Base-by-base conservation (phyloP, 2,329 filamentous ascomycete species). In the Paramyrothecium roridum region DNA sequence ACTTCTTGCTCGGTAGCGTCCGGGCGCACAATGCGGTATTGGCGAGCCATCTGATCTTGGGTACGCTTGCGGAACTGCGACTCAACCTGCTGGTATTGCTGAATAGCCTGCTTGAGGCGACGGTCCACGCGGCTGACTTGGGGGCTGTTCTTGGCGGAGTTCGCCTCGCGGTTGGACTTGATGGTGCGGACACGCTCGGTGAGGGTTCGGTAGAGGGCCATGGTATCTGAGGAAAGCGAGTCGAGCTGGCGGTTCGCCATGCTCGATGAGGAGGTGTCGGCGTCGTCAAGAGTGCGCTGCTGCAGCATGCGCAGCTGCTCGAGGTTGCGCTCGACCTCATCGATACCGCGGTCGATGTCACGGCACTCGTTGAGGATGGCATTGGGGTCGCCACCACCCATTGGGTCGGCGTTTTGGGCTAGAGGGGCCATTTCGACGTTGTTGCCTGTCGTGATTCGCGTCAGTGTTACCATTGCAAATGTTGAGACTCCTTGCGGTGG, bases 1-100 rank as follows among this genome's bases (percentile, higher is more conserved):
- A 97, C 85, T 71, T 98, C 92, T 47, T 81, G 78, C 53, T 95
- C 90, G 26, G 84, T 83, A 3, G 91, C 91, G 56, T 96, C 87
- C 21, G 92, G 90, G 60, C 86, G 84, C 54, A 95, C 93, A 69
- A 98, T 97, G 56, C 89, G 84, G 75, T 96, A 96, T 71, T 97
- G 92, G 54, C 95, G 85, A 61, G 87, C 89, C 76, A 96, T 90
- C 73, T 96, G 91, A 51, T 91, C 89, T 70, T 90, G 83, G 33
- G 91, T 85, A 63, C 88, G 87, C 73, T 89, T 89, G 68, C 89
- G 85, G 80, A 93, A 96, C 21, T 87, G 82, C 1, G 84, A 84
- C 73, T 98, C 93, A 54, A 91, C 80, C 61, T 85, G 81, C 73
- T 95, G 91, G 78, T 93, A 97, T 58, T 85, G 78, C 63, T 90